Evolutionary conservation across 2,329 filamentous ascomycete species (phyloP), one percentile per base, ranked within the genome.

Genomic region (Colletotrichum eleusines): DNA sequence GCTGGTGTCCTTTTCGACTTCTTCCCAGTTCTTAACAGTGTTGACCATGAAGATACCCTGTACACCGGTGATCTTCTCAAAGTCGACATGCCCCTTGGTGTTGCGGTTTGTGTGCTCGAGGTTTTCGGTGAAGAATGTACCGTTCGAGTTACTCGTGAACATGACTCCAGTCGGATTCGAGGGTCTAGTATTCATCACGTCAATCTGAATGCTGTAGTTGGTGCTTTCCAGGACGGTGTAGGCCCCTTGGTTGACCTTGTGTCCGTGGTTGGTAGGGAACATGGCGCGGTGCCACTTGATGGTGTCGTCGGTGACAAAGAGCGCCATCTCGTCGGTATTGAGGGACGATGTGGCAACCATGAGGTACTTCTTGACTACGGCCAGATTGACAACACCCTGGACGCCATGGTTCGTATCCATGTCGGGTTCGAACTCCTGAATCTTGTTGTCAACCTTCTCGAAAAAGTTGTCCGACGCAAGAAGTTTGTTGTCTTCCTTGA

Each of bases 141-240:
- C 96, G 78, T 98, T 97, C 40, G 95, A 98, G 79, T 99, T 99
- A 78, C 95, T 98, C 7, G 94, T 97, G 77, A 98, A 95, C 67
- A 99, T 86, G 14, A 92, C 90, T 42, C 96, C 97, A 89, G 97
- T 95, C 0, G 92, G 89, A 46, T 88, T 89, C 1, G 86, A 87
- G 16, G 87, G 87, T 54, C 84, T 84, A 48, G 85, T 85, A 1
- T 92, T 94, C 87, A 95, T 91, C 73, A 98, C 95, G 80, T 98
- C 95, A 66, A 99, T 90, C 81, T 98, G 95, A 75, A 99, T 94
- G 83, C 95, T 98, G 84, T 99, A 98, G 78, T 97, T 95, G 51
- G 96, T 98, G 77, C 95, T 96, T 82, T 98, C 95, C 50, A 99
- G 87, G 58, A 99, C 88, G 0, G 96, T 99, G 80, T 98, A 99